These are phyloP conservation scores for Diaporthe helianthi DNA, from an alignment of 2,329 filamentous ascomycete species.

Conservation along the genomic window DNA sequence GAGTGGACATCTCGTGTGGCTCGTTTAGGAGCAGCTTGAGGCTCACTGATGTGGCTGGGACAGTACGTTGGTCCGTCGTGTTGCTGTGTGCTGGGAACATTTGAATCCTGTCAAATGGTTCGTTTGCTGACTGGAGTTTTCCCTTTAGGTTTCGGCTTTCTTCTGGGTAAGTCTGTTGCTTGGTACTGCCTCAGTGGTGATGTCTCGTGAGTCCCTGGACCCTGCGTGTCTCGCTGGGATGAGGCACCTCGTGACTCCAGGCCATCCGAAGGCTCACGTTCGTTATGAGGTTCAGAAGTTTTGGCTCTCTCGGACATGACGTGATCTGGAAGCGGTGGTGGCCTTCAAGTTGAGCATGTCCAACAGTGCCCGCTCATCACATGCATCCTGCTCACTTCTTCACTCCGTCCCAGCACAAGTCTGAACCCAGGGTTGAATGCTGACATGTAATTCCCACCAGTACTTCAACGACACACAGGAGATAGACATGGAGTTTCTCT, in stretches of 20 bases:
- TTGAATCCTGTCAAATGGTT: too few species aligned
- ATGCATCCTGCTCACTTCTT: neutral
- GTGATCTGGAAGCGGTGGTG: neutral
- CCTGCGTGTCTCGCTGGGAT: too few species aligned
- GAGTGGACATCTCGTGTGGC: constrained; percentile 72
- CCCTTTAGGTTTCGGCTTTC: constrained; percentile 65
- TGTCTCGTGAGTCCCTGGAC: too few species aligned
- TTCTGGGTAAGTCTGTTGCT: constrained; percentile 68
- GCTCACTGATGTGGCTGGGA: constrained; percentile 66
- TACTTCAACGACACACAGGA: constrained; percentile 82
- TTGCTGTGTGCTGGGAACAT: neutral
- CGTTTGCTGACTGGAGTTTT: neutral
- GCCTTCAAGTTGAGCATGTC: neutral
- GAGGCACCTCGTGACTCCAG: neutral
- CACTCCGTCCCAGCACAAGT: neutral
- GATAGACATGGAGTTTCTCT: constrained; percentile 83
- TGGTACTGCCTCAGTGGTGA: neutral
- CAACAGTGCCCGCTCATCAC: neutral
- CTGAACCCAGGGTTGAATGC: neutral
- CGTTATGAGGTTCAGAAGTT: neutral
- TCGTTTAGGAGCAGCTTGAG: constrained; percentile 74
- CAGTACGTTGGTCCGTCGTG: constrained; percentile 48
- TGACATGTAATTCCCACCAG: constrained; percentile 48
- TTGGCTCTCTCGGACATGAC: neutral
- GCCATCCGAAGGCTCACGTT: neutral